These are phyloP conservation scores for Astrocystis sublimbata DNA, from an alignment of 495 filamentous ascomycete species.

Conservation along the genomic window DNA sequence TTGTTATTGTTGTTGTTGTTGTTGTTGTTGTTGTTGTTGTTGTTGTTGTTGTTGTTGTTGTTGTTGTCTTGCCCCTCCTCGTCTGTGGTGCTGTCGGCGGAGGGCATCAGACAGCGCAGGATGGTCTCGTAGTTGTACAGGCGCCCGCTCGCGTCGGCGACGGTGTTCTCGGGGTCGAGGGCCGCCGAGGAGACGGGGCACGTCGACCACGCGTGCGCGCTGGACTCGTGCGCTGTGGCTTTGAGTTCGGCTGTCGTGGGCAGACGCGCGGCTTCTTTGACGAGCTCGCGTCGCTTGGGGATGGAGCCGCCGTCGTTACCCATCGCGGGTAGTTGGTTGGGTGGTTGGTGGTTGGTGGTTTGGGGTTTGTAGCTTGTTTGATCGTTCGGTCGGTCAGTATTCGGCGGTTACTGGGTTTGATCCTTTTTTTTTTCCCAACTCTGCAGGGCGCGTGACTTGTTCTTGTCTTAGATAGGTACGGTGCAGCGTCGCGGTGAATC, in stretches of 20 bases:
- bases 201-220: conserved; percentile 79
- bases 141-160: conserved; percentile 80
- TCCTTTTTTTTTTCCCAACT: too few species aligned
- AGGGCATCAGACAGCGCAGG: conserved; percentile 74
- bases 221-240: conserved; percentile 78
- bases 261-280: conserved; percentile 79
- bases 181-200: conserved; percentile 82
- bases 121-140: conserved; percentile 96
- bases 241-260: conserved; percentile 89
- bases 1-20: conserved; percentile 31
- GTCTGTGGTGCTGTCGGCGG: conserved; percentile 49
- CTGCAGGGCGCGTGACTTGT: too few species aligned
- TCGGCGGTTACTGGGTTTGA: too few species aligned
- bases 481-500: too few species aligned
- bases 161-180: conserved; percentile 66
- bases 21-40: too few species aligned
- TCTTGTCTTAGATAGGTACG: too few species aligned
- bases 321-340: conserved; percentile 52
- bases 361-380: too few species aligned
- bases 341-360: neutral
- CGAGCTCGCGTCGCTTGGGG: conserved; percentile 91
- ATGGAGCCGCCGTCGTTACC: conserved; percentile 93
- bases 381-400: too few species aligned
- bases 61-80: neutral
- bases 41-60: conserved; percentile 23